Evolutionary conservation across 163 green algal species (phyloP).

Genomic region (Scenedesmus sp.): DNA sequence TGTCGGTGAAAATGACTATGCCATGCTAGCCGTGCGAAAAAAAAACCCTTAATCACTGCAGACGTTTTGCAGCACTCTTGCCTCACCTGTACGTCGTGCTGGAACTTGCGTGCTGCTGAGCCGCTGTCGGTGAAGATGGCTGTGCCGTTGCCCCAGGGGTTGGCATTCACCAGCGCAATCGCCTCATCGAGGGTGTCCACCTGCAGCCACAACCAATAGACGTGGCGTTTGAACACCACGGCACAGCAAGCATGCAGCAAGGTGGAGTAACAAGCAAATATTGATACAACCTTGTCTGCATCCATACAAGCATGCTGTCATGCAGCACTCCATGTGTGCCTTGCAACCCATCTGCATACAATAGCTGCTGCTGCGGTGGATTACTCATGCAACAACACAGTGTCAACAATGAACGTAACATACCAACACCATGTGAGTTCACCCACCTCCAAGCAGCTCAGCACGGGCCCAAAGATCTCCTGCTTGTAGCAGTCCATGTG

Average conservation of each 20-base stretch:
- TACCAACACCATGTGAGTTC: neutral
- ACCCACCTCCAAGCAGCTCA: constrained; percentile 84
- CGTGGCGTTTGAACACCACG: neutral
- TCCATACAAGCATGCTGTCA: neutral
- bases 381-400: neutral
- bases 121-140: constrained; percentile 95
- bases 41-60: neutral
- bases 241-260: neutral
- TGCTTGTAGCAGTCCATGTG: constrained; percentile 94
- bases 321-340: constrained; percentile 90
- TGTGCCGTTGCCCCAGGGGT: constrained; percentile 95
- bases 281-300: neutral
- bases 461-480: constrained; percentile 98
- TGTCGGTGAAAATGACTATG: constrained; percentile 81
- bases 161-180: constrained; percentile 91
- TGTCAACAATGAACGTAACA: neutral
- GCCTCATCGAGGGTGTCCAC: constrained; percentile 89
- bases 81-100: constrained; percentile 61
- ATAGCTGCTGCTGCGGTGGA: neutral
- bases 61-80: neutral
- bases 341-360: constrained; percentile 75
- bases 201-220: constrained; percentile 55
- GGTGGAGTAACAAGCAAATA: neutral
- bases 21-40: neutral
- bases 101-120: constrained; percentile 86